Conservation (phyloP, 306 rosid genomes). For the Cucumis cinereus region DNA sequence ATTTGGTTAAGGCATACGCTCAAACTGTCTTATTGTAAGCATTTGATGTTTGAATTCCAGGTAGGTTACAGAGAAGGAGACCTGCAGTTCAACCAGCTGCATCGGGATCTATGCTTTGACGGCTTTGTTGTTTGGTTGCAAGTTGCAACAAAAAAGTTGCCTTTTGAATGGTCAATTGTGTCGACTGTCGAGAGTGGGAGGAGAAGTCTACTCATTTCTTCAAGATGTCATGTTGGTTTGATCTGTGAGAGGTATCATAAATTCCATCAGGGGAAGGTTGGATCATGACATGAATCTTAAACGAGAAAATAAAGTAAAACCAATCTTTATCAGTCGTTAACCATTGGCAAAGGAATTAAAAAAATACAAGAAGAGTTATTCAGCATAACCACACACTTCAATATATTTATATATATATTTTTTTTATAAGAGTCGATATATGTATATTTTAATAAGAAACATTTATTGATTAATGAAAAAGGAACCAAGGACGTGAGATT, state of each 20-base stretch:
- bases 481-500: too few relatives aligned
- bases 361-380: not conserved
- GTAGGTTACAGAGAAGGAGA: not conserved
- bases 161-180: not conserved
- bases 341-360: not conserved
- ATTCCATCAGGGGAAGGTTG: conserved; percentile 7
- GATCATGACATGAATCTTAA: not conserved
- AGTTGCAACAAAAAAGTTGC: not conserved
- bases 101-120: not conserved
- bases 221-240: conserved; percentile 31
- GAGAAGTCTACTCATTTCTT: conserved; percentile 30
- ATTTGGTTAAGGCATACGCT: not conserved
- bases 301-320: not conserved
- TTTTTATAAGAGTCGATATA: too few relatives aligned
- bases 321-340: not conserved
- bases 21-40: not conserved
- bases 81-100: not conserved
- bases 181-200: not conserved
- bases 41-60: not conserved
- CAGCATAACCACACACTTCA: not conserved
- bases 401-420: too few relatives aligned
- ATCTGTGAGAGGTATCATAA: conserved; percentile 34
- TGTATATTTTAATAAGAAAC: too few relatives aligned
- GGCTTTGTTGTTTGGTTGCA: not conserved
- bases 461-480: too few relatives aligned